Evolutionary conservation across 148 eudicot genomes (phyloP).

Genomic region (Cornus suecica): DNA sequence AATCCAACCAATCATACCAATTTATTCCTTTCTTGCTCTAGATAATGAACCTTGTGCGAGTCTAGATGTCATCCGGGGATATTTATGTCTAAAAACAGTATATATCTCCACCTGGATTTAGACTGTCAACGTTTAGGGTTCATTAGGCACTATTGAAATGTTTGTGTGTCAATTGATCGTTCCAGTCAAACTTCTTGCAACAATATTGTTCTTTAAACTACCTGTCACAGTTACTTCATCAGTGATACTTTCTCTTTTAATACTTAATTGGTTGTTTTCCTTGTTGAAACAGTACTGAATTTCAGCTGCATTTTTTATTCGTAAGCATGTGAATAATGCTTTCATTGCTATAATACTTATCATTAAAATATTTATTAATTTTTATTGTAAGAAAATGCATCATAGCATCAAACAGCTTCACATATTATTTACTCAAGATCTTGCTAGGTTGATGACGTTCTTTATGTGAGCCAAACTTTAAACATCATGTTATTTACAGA

Average conservation of each 20-base stretch:
- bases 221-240: no score
- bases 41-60: no score
- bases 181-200: neutral
- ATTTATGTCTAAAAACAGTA: no score
- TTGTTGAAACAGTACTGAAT: neutral
- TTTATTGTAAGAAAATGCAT: no score
- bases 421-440: neutral
- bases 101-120: no score
- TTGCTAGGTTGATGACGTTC: neutral
- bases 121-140: no score
- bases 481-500: neutral
- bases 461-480: neutral
- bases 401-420: neutral
- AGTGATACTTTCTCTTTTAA: neutral
- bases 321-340: neutral
- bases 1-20: no score
- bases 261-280: neutral
- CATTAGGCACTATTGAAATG: neutral
- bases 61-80: no score
- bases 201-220: no score
- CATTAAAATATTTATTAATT: no score
- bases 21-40: no score
- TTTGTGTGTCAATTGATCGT: no score
- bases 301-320: neutral
- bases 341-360: neutral